phyloP scores from a whole-genome alignment of 441 rosid genomes.

The Pelargonium cotyledonis region DNA sequence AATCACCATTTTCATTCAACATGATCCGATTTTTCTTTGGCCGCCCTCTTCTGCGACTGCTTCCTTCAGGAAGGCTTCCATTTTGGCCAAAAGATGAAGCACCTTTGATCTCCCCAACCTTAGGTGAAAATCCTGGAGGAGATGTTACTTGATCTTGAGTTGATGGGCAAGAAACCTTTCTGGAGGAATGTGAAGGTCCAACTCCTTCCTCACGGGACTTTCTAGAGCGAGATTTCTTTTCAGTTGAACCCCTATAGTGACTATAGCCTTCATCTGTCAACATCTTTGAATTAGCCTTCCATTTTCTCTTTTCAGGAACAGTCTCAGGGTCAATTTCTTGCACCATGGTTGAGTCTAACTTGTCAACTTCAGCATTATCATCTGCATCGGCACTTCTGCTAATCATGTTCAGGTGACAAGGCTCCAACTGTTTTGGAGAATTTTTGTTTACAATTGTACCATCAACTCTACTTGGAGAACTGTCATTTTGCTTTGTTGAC shows the following conservation, averaged over 20 bases:
- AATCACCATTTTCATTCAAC: constrained; percentile 21
- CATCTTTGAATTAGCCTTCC: constrained; percentile 62
- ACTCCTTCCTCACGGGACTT: constrained; percentile 26
- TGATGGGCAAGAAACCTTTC: constrained; percentile 25
- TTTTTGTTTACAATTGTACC: constrained; percentile 13
- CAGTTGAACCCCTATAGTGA: constrained; percentile 36
- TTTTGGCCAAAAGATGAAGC: constrained; percentile 29
- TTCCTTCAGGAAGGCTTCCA: constrained; percentile 20
- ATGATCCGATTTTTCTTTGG: constrained; percentile 25
- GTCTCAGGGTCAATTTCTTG: constrained; percentile 29
- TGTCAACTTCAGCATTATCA: constrained; percentile 19
- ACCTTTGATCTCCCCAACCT: constrained; percentile 27
- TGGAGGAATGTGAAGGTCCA: constrained; percentile 23
- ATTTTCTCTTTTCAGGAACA: constrained; percentile 42
- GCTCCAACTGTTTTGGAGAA: constrained; percentile 23
- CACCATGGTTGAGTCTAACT: constrained; percentile 26
- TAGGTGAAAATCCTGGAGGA: constrained; percentile 12
- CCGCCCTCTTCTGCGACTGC: constrained; percentile 29
- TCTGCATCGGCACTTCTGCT: constrained; percentile 17
- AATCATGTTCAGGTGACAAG: constrained; percentile 14
- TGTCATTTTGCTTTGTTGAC: constrained; percentile 21
- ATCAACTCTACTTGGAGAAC: constrained; percentile 22
- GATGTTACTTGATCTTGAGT: constrained; percentile 17
- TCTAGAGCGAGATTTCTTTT: constrained; percentile 31
- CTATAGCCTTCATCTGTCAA: constrained; percentile 65